phyloP scores from a whole-genome alignment of 2,329 filamentous ascomycete species.

The Aureobasidium sp. region DNA sequence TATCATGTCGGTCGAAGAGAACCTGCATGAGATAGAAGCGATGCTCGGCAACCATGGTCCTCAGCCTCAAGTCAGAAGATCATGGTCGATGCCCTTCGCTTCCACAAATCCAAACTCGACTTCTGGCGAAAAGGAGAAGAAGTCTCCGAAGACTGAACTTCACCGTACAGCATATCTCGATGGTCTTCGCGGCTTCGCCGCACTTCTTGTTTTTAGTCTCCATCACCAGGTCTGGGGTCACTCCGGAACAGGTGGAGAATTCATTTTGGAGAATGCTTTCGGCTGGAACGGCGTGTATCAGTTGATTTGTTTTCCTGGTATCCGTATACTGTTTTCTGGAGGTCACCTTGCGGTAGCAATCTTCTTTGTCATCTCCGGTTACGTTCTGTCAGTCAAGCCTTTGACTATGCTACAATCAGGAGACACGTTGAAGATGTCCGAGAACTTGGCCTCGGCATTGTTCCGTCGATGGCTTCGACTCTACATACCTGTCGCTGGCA shows the following conservation, averaged over 20 bases:
- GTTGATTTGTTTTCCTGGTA: conserved; percentile 48
- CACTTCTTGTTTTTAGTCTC: conserved; percentile 58
- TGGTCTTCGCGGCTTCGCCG: conserved; percentile 59
- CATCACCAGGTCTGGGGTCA: conserved; percentile 55
- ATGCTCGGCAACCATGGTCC: not conserved
- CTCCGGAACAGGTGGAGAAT: conserved; percentile 31
- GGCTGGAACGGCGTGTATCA: conserved; percentile 45
- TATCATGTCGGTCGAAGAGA: not conserved
- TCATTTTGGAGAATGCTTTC: conserved; percentile 48
- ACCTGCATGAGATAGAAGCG: conserved; percentile 1
- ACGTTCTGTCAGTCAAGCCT: conserved; percentile 45
- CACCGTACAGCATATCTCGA: conserved; percentile 55
- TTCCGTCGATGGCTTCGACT: conserved; percentile 47
- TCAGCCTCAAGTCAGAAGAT: not conserved
- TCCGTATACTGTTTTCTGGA: conserved; percentile 55
- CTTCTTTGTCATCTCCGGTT: conserved; percentile 49
- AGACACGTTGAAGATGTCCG: conserved; percentile 34
- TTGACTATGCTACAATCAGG: conserved; percentile 38
- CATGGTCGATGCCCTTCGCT: not conserved
- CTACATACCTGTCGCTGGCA: conserved; percentile 47
- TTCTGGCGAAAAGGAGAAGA: not conserved
- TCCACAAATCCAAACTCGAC: not conserved
- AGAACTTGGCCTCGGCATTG: conserved; percentile 42
- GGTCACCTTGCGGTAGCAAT: conserved; percentile 52
- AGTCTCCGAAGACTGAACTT: conserved; percentile 19